Percentiles rank a stretch among this genome's conserved stretches.
phyloP scores from a whole-genome alignment of 2,329 filamentous ascomycete genomes.

The Incumbomyces delicatus region DNA sequence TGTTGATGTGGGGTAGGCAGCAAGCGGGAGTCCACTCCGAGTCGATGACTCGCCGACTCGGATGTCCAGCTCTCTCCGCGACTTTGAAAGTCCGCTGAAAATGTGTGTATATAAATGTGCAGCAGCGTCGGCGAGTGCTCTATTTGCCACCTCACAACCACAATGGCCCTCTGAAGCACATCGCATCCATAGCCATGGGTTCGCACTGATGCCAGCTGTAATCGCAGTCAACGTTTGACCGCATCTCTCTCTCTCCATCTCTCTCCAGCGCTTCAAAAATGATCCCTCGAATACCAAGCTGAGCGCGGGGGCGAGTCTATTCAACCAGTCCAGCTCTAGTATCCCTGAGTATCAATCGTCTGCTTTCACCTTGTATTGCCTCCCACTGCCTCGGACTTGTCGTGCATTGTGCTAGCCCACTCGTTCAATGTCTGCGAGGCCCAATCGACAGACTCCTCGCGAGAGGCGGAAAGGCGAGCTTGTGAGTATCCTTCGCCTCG shows the following conservation, averaged over 20 bases:
- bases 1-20: background rate
- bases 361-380: slow-evolving; percentile 4
- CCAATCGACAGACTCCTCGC: slow-evolving; percentile 55
- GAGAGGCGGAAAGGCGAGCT: slow-evolving; percentile 82
- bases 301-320: slow-evolving; percentile 28
- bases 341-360: slow-evolving; percentile 5
- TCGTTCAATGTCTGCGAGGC: slow-evolving; percentile 36
- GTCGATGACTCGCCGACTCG: background rate
- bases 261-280: slow-evolving; percentile 27
- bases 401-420: slow-evolving; percentile 10
- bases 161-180: too few relatives aligned
- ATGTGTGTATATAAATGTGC: too few relatives aligned
- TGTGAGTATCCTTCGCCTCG: slow-evolving; percentile 39
- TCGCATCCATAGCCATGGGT: background rate
- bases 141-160: too few relatives aligned
- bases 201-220: background rate
- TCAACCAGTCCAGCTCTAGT: background rate
- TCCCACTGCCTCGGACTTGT: slow-evolving; percentile 1
- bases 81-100: too few relatives aligned
- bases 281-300: slow-evolving; percentile 35
- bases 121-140: too few relatives aligned
- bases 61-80: too few relatives aligned
- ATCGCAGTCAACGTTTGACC: too few relatives aligned
- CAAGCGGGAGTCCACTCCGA: background rate
- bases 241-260: background rate